Evolutionary conservation across 148 eudicot species (phyloP), one percentile per base, ranked within the genome.

Genomic region (Oxyria digyna): DNA sequence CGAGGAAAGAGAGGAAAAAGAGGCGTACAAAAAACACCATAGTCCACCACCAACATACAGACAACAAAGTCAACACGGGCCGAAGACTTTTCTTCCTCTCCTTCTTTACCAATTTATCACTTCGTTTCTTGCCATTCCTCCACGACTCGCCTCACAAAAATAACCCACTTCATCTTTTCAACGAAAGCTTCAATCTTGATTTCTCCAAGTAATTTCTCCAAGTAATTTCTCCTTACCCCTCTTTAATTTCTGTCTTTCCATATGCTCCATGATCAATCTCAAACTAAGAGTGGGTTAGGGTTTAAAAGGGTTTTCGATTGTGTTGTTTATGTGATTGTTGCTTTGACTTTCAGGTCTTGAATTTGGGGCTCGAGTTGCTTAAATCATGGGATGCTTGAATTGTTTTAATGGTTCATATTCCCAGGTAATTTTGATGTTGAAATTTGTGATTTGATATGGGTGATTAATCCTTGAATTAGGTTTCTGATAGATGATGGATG

Each of bases 341-440:
- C 14, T 54, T 24, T 59, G 65, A 59, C 65, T 59, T 59, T 59
- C 65, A 59, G 65, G 65, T 59, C 37, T 29, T 59, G 38, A 59
- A 59, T 27, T 59, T 59, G 37, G 65, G 65, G 65, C 64, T 59
- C 65, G 1, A 59, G 4, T 59, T 31, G 35, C 10, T 59, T 15
- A 15, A n/a, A 38, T 41, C 32, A 68, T 68, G 72, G 64, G 46
- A 29, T 54, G 72, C 29, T 70, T 70, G 45, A 23, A 35, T 35
- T 70, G 72, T 33, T 70, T 70, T 32, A 48, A 32, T 70, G 65
- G 72, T 20, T 46, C 62, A 31, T 27, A 46, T 70, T 50, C 64
- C 18, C 29, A 70, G 72, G 72, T 70, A 70, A 50, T 17, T 31
- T 49, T 33, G 20, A 11, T 48, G 0, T 7, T 37, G 2, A 10